Evolutionary conservation across 768 basidiomycete species (phyloP).

Genomic region (Tylopilus felleus): DNA sequence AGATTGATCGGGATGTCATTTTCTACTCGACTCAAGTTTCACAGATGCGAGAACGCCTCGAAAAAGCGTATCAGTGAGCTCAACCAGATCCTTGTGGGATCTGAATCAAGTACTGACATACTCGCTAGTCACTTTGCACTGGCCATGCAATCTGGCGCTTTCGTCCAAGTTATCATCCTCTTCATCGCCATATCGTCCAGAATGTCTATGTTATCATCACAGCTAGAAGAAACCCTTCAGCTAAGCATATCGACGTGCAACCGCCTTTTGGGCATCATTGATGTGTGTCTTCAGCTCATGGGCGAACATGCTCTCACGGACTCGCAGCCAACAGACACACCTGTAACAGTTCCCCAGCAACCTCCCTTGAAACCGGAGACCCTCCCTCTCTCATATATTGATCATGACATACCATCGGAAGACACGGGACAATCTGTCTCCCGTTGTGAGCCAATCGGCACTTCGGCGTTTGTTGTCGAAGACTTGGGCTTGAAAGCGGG

Average conservation of each 20-base stretch:
- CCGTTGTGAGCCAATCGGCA: not conserved
- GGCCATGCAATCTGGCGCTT: slow-evolving; percentile 70
- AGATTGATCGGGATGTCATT: slow-evolving; percentile 1
- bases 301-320: slow-evolving; percentile 2
- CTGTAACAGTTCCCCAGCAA: not conserved
- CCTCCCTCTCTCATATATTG: not conserved
- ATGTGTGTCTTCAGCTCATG: slow-evolving; percentile 23
- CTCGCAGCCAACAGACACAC: slow-evolving; percentile 15
- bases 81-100: not conserved
- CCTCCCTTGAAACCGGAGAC: not conserved
- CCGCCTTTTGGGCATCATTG: slow-evolving; percentile 28
- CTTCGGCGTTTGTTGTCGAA: not conserved
- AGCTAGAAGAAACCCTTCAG: slow-evolving; percentile 41
- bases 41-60: slow-evolving; percentile 46
- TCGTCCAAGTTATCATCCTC: slow-evolving; percentile 63
- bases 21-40: slow-evolving; percentile 1
- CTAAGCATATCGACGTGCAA: slow-evolving; percentile 25
- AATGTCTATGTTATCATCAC: slow-evolving; percentile 43
- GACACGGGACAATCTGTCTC: slow-evolving; percentile 17
- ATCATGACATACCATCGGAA: slow-evolving; percentile 6
- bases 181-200: slow-evolving; percentile 62
- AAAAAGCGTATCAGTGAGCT: slow-evolving; percentile 54
- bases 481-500: not conserved
- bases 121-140: slow-evolving; percentile 52
- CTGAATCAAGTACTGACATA: not conserved